Conservation (phyloP, 192 early-diverging fungal species). For the Mycoemilia scoparia region DNA sequence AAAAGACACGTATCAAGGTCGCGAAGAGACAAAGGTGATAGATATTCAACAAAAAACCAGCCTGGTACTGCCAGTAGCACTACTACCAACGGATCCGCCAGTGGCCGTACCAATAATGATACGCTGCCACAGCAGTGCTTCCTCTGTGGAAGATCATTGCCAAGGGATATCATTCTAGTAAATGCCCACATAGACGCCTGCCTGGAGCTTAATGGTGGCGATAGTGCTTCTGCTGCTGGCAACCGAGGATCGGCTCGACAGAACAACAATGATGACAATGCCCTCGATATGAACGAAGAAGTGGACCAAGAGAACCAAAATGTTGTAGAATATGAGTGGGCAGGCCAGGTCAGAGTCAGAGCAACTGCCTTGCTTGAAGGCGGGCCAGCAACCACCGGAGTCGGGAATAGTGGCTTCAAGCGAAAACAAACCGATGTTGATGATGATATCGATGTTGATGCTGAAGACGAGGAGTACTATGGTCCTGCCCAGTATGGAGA, state of each 20-base stretch:
- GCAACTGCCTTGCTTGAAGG: conserved; percentile 69
- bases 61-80: no score
- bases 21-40: no score
- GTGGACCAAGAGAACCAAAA: not conserved
- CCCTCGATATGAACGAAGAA: conserved; percentile 1
- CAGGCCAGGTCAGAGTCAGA: conserved; percentile 57
- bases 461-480: conserved; percentile 51
- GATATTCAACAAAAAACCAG: no score
- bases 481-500: conserved; percentile 60
- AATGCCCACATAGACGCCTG: conserved; percentile 69
- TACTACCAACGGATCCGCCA: no score
- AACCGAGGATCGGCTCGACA: not conserved
- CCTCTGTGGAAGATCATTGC: conserved; percentile 39
- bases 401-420: conserved; percentile 7
- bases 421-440: conserved; percentile 42
- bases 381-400: conserved; percentile 15
- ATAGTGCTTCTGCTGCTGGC: not conserved
- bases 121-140: no score
- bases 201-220: conserved; percentile 17
- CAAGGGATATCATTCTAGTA: conserved; percentile 35
- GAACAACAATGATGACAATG: not conserved
- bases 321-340: conserved; percentile 69
- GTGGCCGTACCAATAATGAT: no score
- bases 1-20: no score
- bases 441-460: conserved; percentile 70